Evolutionary conservation across 2,329 filamentous ascomycete genomes (phyloP).

Genomic region (Scedosporium aurantiacum): DNA sequence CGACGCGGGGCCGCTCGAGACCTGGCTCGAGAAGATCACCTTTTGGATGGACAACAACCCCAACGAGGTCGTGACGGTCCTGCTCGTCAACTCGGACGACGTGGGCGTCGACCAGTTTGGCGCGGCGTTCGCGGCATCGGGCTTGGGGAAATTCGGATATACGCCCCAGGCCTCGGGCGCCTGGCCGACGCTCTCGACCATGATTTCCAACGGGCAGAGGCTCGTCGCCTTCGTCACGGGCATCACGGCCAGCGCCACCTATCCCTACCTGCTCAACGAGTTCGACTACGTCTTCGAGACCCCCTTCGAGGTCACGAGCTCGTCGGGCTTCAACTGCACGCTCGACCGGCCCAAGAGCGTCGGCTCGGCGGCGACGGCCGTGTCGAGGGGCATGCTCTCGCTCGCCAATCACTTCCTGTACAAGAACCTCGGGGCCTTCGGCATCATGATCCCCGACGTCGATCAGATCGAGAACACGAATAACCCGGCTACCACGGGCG

Average conservation of each 20-base stretch:
- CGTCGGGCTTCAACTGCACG: slow-evolving; percentile 60
- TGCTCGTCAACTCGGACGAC: slow-evolving; percentile 61
- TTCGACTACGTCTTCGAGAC: slow-evolving; percentile 65
- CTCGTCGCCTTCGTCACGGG: slow-evolving; percentile 60
- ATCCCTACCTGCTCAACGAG: slow-evolving; percentile 52
- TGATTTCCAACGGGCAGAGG: slow-evolving; percentile 55
- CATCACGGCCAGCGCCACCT: slow-evolving; percentile 26
- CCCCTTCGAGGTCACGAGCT: slow-evolving; percentile 49
- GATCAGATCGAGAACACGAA: slow-evolving; percentile 54
- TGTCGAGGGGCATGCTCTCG: slow-evolving; percentile 50
- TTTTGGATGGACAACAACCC: slow-evolving; percentile 58
- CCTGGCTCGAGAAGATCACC: slow-evolving; percentile 55
- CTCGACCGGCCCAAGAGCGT: slow-evolving; percentile 52
- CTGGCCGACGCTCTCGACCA: slow-evolving; percentile 62
- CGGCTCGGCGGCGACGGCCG: slow-evolving; percentile 36
- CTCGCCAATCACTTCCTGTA: slow-evolving; percentile 77
- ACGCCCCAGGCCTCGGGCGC: slow-evolving; percentile 33
- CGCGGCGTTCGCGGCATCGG: slow-evolving; percentile 41
- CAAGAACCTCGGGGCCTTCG: slow-evolving; percentile 38
- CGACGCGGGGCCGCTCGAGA: slow-evolving; percentile 54
- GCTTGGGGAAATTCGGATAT: slow-evolving; percentile 52
- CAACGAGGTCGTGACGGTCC: slow-evolving; percentile 64
- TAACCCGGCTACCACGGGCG: slow-evolving; percentile 38
- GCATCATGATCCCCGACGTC: slow-evolving; percentile 51
- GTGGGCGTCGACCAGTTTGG: slow-evolving; percentile 44